These are phyloP conservation scores for Phytophthora fragariaefolia DNA, from an alignment of 352 stramenopile genomes.

Conservation along the genomic window DNA sequence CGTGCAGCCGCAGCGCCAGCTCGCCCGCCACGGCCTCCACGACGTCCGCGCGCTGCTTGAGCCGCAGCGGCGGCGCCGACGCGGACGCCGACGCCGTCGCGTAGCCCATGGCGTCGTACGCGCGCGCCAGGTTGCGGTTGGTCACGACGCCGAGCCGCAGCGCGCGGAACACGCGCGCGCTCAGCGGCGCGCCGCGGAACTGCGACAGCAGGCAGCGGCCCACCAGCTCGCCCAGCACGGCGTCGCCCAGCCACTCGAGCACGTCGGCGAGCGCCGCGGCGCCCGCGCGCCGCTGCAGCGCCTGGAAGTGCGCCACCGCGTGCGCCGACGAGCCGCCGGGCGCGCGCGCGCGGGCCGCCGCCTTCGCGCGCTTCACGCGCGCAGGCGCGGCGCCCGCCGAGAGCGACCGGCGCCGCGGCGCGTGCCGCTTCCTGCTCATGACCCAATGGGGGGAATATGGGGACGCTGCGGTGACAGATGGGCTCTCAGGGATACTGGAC, in stretches of 20 bases:
- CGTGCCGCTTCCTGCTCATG: conserved; percentile 28
- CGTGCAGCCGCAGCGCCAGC: conserved; percentile 57
- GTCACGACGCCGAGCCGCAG: conserved; percentile 66
- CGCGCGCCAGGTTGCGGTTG: conserved; percentile 74
- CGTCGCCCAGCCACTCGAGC: conserved; percentile 82
- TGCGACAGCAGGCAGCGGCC: conserved; percentile 69
- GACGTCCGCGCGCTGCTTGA: conserved; percentile 72
- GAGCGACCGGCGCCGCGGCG: conserved; percentile 14
- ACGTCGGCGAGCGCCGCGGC: conserved; percentile 50
- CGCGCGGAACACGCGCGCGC: conserved; percentile 71
- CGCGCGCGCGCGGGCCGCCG: neutral
- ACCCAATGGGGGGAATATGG: no score
- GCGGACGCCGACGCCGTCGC: conserved; percentile 8
- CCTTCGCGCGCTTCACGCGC: conserved; percentile 16
- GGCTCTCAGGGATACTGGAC: no score
- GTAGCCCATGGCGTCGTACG: conserved; percentile 76
- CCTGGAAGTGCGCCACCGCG: conserved; percentile 46
- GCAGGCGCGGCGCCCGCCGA: conserved; percentile 16
- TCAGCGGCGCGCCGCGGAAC: conserved; percentile 61
- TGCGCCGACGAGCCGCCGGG: conserved; percentile 1
- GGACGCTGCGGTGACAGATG: no score
- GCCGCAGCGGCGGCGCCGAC: neutral
- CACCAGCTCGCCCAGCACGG: conserved; percentile 75
- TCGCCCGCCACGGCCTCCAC: conserved; percentile 75
- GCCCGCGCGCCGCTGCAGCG: conserved; percentile 29